phyloP scores from a whole-genome alignment of 768 basidiomycete genomes.

The Lactarius sp. region DNA sequence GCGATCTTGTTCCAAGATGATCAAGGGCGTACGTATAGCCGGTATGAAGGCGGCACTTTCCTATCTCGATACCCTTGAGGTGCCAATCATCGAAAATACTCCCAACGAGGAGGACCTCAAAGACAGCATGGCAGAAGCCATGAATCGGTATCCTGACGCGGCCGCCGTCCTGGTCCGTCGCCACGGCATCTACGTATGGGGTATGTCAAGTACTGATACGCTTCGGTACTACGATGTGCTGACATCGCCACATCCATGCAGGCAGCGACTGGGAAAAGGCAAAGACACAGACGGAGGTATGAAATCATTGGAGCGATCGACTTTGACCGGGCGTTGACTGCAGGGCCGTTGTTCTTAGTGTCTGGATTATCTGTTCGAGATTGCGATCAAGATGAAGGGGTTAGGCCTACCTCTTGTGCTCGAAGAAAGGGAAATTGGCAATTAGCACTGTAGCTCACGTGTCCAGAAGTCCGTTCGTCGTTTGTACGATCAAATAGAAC shows the following conservation, averaged over 20 bases:
- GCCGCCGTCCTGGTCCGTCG: slow-evolving; percentile 71
- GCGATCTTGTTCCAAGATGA: slow-evolving; percentile 55
- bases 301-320: not conserved
- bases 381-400: slow-evolving; percentile 76
- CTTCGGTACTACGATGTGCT: slow-evolving; percentile 14
- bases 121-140: slow-evolving; percentile 84
- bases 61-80: slow-evolving; percentile 78
- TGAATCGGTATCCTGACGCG: slow-evolving; percentile 74
- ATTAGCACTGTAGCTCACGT: not conserved
- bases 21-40: slow-evolving; percentile 77
- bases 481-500: no score
- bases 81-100: slow-evolving; percentile 90
- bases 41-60: slow-evolving; percentile 74
- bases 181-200: slow-evolving; percentile 86
- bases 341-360: slow-evolving; percentile 43
- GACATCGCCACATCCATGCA: slow-evolving; percentile 26
- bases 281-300: slow-evolving; percentile 80
- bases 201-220: slow-evolving; percentile 35
- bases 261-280: slow-evolving; percentile 79
- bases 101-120: slow-evolving; percentile 86
- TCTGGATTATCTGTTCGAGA: slow-evolving; percentile 87
- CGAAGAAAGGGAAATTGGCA: slow-evolving; percentile 15
- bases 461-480: no score
- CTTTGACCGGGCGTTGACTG: not conserved
- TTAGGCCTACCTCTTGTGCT: slow-evolving; percentile 52